Evolutionary conservation across 768 basidiomycete genomes (phyloP).

Genomic region (Strobilomyces echinocephalus): DNA sequence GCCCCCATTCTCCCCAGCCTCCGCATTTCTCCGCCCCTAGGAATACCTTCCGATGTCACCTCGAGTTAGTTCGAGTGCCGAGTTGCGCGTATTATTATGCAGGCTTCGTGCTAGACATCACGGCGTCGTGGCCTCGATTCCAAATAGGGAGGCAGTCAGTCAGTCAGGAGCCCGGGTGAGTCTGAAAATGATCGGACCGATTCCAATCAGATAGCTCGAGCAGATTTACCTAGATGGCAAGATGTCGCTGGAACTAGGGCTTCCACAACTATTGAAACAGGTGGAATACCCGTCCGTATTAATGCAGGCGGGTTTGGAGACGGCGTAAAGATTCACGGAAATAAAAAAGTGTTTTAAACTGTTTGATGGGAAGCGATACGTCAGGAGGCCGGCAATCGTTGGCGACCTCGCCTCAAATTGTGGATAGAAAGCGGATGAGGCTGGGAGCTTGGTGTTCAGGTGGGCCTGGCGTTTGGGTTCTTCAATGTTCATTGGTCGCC

Average conservation of each 20-base stretch:
- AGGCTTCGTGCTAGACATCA: slow-evolving; percentile 2
- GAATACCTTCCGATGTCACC: slow-evolving; percentile 4
- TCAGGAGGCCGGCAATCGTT: slow-evolving; percentile 72
- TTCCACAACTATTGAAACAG: slow-evolving; percentile 75
- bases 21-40: background rate
- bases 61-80: slow-evolving; percentile 3
- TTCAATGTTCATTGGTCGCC: background rate
- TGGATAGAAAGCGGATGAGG: slow-evolving; percentile 89
- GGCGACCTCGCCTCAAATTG: slow-evolving; percentile 80
- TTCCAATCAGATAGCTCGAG: too few relatives aligned
- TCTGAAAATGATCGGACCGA: background rate
- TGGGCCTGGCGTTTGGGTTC: slow-evolving; percentile 26
- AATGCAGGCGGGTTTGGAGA: slow-evolving; percentile 64
- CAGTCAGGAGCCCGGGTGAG: slow-evolving; percentile 80
- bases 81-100: slow-evolving; percentile 3
- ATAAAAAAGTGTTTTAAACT: slow-evolving; percentile 69
- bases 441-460: slow-evolving; percentile 86
- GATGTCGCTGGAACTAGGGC: slow-evolving; percentile 81
- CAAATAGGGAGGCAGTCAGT: slow-evolving; percentile 58
- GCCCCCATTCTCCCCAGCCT: background rate
- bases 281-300: slow-evolving; percentile 72
- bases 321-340: slow-evolving; percentile 65
- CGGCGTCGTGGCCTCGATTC: slow-evolving; percentile 5
- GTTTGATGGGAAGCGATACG: slow-evolving; percentile 68
- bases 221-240: slow-evolving; percentile 78